Conservation (phyloP, 192 early-diverging fungal species). For the Entophlyctis helioformis region DNA sequence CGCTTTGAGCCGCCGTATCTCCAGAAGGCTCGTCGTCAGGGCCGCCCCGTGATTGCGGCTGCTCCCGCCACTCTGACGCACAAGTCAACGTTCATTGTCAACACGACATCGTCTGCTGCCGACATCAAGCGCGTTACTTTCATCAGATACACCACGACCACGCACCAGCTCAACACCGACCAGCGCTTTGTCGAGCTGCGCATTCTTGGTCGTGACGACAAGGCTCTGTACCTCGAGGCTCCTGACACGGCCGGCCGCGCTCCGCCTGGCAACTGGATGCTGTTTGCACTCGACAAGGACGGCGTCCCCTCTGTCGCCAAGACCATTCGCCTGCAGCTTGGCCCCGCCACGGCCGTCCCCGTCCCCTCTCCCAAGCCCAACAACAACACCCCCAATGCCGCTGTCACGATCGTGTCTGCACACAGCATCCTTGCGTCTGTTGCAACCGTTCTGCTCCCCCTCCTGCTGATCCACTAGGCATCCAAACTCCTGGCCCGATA, state of each 20-base stretch:
- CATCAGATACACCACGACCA: conserved; percentile 16
- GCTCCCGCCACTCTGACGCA: conserved; percentile 3
- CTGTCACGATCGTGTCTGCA: no score
- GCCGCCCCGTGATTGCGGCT: conserved; percentile 1
- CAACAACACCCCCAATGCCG: no score
- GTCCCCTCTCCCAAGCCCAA: no score
- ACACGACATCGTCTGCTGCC: neutral
- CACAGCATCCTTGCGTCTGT: neutral
- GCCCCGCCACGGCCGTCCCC: neutral
- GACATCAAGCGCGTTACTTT: conserved; percentile 8
- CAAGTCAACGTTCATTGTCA: conserved; percentile 1
- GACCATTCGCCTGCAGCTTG: conserved; percentile 1
- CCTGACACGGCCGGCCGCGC: conserved; percentile 18
- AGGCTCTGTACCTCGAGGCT: conserved; percentile 2
- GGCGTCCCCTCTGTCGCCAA: conserved; percentile 14
- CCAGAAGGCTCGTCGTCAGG: neutral
- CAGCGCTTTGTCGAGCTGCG: conserved; percentile 19
- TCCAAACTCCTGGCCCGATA: no score
- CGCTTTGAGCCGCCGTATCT: conserved; percentile 10
- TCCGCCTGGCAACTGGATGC: conserved; percentile 29
- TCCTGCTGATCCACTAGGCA: no score
- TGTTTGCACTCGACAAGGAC: conserved; percentile 23
- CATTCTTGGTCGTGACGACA: conserved; percentile 2
- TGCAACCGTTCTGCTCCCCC: no score
- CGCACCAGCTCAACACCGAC: conserved; percentile 30